These are phyloP conservation scores for Daldinia sp. DNA, from an alignment of 2,329 filamentous ascomycete species.

Conservation along the genomic window DNA sequence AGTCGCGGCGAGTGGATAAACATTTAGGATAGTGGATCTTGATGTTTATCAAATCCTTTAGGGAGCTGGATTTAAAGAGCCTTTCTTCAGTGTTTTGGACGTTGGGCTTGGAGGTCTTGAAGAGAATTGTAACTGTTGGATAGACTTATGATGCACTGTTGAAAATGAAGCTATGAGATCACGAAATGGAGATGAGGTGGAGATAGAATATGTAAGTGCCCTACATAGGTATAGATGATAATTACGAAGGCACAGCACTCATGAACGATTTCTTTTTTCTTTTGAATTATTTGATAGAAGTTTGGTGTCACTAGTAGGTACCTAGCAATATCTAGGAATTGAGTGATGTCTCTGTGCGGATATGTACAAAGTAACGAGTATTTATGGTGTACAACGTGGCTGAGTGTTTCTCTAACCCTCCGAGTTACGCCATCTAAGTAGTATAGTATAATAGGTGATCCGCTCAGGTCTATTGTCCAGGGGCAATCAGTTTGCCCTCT, in stretches of 20 bases:
- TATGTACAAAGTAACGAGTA: slow-evolving; percentile 46
- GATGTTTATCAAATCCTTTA: not conserved
- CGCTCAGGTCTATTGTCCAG: slow-evolving; percentile 78
- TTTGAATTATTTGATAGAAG: slow-evolving; percentile 5
- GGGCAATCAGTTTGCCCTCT: slow-evolving; percentile 86
- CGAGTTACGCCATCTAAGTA: slow-evolving; percentile 35
- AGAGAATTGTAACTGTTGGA: no score
- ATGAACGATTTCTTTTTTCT: not conserved
- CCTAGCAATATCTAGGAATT: slow-evolving; percentile 16
- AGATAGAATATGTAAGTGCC: not conserved
- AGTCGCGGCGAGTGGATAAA: slow-evolving; percentile 32
- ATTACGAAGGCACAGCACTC: not conserved
- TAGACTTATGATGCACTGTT: not conserved
- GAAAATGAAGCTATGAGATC: slow-evolving; percentile 2
- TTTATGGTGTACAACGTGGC: slow-evolving; percentile 36
- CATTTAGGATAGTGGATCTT: no score
- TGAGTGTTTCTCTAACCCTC: slow-evolving; percentile 28
- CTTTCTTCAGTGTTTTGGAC: not conserved
- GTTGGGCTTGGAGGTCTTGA: no score
- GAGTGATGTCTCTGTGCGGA: slow-evolving; percentile 24
- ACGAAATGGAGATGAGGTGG: not conserved
- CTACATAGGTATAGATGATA: not conserved
- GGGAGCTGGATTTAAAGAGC: not conserved
- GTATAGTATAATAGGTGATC: slow-evolving; percentile 29
- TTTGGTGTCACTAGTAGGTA: slow-evolving; percentile 5